These are phyloP conservation scores for Eucalyptus leucophloia DNA, from an alignment of 345 rosid species.

Conservation along the genomic window DNA sequence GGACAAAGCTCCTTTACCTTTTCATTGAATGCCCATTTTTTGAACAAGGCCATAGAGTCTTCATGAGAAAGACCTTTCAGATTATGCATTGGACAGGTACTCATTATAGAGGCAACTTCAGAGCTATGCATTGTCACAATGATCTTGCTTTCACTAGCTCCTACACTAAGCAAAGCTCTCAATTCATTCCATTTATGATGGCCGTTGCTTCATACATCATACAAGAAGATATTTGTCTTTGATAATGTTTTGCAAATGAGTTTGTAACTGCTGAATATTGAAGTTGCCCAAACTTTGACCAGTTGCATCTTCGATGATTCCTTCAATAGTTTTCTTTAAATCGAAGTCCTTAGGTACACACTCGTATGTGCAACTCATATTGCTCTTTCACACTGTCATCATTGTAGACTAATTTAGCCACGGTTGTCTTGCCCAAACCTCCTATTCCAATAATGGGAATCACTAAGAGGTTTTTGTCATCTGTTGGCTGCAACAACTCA, in stretches of 20 bases:
- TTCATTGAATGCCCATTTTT: not conserved
- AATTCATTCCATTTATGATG: not conserved
- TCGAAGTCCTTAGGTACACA: not conserved
- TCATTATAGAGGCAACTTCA: not conserved
- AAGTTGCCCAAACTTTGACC: not conserved
- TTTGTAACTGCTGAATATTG: not conserved
- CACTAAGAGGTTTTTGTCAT: not conserved
- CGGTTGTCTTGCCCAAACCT: not conserved
- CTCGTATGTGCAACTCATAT: not conserved
- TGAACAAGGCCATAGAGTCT: not conserved
- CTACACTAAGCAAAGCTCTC: not conserved
- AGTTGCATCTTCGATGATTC: not conserved
- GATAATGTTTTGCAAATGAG: not conserved
- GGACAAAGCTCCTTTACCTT: not conserved
- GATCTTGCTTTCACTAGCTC: not conserved
- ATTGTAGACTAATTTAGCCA: not conserved
- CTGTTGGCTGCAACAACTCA: not conserved
- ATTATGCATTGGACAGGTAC: not conserved
- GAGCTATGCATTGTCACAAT: accelerated
- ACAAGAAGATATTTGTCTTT: not conserved
- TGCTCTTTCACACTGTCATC: not conserved
- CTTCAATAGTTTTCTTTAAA: not conserved
- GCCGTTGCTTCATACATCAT: not conserved
- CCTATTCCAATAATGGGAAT: not conserved
- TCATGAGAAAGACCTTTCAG: not conserved